Evolutionary conservation across 805 yeast species (phyloP), one percentile per base, ranked within the genome.

Genomic region (Kodamaea hsintzibuensis): DNA sequence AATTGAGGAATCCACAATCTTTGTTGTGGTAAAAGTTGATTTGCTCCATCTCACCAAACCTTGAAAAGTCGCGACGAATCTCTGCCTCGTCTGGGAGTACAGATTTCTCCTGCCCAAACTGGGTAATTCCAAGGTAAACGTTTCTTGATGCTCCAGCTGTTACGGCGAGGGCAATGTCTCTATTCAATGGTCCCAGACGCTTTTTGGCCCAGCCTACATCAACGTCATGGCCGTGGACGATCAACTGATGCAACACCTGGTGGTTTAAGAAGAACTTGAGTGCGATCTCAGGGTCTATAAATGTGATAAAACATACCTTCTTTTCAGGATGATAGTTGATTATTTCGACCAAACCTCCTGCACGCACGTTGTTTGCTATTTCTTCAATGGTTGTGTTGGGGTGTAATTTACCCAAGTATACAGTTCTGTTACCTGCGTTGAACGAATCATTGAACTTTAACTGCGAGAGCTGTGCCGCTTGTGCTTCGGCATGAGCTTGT

Each of bases 81-180:
- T 74, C 74, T 1, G 70, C 73, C 55, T 80, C 86, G 39, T 55
- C 62, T 0, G 80, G 79, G n/a, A 74, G 60, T 19, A 43, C 39
- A 6, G 12, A 30, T 18, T 40, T 22, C 42, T 57, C 42, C 54
- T 58, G 50, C 1, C 27, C 42, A 38, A 55, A 39, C 37, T 78
- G 73, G 55, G 76, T 79, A 51, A 84, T 69, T 38, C 93, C 91
- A 55, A 88, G 82, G 66, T 88, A 88, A 13, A 88, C 82, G 64
- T 88, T 88, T 73, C 96, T 80, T 33, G 89, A 82, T 2, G 92
- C 93, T 30, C 92, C 91, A 1, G 81, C 80, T 1, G 88, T 81
- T 2, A 86, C 89, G 1, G 90, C 90, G 45, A 81, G 67, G 0
- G 84, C 72, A 43, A 88, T 76, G 1, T 79, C 76, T 43, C 82